Base-by-base conservation (phyloP, 345 rosid genomes). In the Syzygium grande region DNA sequence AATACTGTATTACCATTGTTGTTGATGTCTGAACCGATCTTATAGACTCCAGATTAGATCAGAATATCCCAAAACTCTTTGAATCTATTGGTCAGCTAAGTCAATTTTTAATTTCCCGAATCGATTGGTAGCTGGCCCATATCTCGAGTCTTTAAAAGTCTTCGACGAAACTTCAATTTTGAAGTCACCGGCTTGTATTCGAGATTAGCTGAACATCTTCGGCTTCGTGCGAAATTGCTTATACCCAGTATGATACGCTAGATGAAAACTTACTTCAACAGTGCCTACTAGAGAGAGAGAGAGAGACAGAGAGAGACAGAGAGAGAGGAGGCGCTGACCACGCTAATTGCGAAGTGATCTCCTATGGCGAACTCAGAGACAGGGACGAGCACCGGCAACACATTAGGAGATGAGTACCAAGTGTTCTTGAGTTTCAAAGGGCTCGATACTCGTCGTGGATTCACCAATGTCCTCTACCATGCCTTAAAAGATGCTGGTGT, bases 341-440 rank as follows among this genome's bases (percentile, higher is more conserved):
- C 13, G 15, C 53, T 14, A 52, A 52, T 13, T 12, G 53, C 17
- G 53, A 52, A 14, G 53, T 52, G 17, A 53, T 21, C 22, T 53
- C 22, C 56, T 7, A 53, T 53, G 56, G 46, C 46, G 22, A 15
- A 52, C 16, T 52, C 19, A 5, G 54, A 52, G 6, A 4, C 5
- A 52, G 0, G 6, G 6, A 9, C 3, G 46, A 43, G 46, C 1
- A 43, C 46, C 46, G 7, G 46, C 46, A 43, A 5, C 46, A 43
- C 46, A 5, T 11, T 3, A 0, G 14, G 63, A 23, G n/a, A 10
- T 54, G 0, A 3, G 12, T 22, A 1, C 5, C 27, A 56, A 1
- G 61, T 56, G 27, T 56, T 56, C 11, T 5, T 56, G 5, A 22
- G n/a, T 8, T 56, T 56, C 4, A 22, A 4, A 3, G n/a, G 61